Base-by-base conservation (phyloP, 164 flowering plant genomes). In the Stephania yunnanensis region DNA sequence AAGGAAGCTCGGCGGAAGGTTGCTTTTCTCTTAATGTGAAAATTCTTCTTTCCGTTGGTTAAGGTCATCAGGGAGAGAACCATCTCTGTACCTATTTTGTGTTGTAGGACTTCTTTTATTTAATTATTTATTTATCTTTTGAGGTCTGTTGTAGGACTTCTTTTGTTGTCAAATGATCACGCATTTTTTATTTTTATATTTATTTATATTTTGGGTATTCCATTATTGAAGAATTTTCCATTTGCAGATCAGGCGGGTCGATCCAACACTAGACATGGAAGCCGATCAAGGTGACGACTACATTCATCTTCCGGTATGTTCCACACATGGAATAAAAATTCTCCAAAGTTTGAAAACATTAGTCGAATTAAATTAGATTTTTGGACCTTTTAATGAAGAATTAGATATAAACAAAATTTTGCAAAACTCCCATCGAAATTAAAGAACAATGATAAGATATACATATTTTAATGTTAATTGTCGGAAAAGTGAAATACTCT, bases 231-330 rank as follows among this genome's bases (percentile, higher is more conserved):
- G 70, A 67, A 29, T 58, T 30, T 72, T 42, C 72, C 74, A 31
- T 73, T 69, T 83, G 77, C 92, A 92, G 99, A 91, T 95, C 73
- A 86, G 87, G 84, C 82, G 88, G 69, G 99, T 94, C 44, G 99
- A 96, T 84, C 98, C 99, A 72, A 96, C 97, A 67, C 82, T 92
- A 53, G 93, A 94, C 81, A 91, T 96, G 90, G 97, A 89, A 80
- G 99, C 99, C 81, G 97, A 96, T 80, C 80, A 77, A 82, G 97
- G 98, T 64, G 99, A 96, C 81, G 96, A 92, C 82, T 94, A 91
- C 81, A 84, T 86, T 29, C 97, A 96, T 85, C 90, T 96, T 80
- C 95, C 89, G 83, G 99, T 95, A 91, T 20, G 78, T 78, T 78
- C 74, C 15, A 36, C 65, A 55, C 25, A 25, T 25, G 25, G 25